Evolutionary conservation across 192 early-diverging fungal species (phyloP), one percentile per base, ranked within the genome.

Genomic region (Diversispora epigaea): DNA sequence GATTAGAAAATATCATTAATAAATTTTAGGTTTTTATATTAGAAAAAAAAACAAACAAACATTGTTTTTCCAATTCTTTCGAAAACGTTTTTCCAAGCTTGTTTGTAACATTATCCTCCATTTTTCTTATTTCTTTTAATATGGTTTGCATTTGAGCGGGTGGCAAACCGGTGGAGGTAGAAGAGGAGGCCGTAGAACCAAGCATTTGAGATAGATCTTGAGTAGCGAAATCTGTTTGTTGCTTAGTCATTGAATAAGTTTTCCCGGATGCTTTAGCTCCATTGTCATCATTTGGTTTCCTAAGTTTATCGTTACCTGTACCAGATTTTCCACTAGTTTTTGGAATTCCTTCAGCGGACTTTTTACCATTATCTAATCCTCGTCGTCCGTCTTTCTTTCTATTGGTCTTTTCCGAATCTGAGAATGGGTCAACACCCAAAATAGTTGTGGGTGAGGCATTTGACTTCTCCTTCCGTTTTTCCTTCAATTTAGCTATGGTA

Each of bases 401-500:
- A n/a, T 44, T 14, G 15, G 44, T 47, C 68, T 15, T 76, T 32
- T 69, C 75, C n/a, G 75, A 58, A 61, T 69, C 75, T 25, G 71
- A 68, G 3, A 44, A 61, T 45, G 47, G 22, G 4, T 67, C 65
- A 40, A 52, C 49, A n/a, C 39, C 21, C 4, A 46, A 63, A 44
- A 71, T 72, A 50, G 71, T 46, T 4, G 45, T 25, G 7, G 76
- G 12, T 12, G 75, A 64, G 12, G 61, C 54, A 6, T 17, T 54
- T 54, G 61, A 71, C 41, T 78, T 77, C 49, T 79, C 79, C 25
- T 32, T 32, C 2, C 25, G 25, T 77, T 81, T 83, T 65, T 83
- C 82, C 56, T 83, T 83, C 22, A 83, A 63, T 66, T 81, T 83
- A 0, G 82, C 79, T 56, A 83, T 83, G 10, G 82, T 75, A 22